Conservation (phyloP, 805 yeast species). For the Yamadazyma kitorensis region DNA sequence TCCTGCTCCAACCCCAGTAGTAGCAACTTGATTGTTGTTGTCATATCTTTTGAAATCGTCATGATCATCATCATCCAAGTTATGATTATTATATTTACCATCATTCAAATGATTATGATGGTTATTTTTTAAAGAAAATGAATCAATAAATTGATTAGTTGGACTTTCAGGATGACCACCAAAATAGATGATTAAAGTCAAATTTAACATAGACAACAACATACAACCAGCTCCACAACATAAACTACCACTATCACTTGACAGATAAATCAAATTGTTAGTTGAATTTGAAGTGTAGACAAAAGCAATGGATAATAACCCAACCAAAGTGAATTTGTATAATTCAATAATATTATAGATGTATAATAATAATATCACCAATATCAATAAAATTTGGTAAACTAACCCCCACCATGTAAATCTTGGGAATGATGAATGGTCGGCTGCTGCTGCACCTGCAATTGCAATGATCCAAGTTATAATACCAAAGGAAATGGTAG, state of each 20-base stretch:
- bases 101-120: conserved; percentile 34
- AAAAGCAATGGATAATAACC: conserved; percentile 66
- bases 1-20: conserved; percentile 3
- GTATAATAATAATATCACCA: conserved; percentile 51
- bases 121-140: conserved; percentile 60
- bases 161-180: conserved; percentile 93
- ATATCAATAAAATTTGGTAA: conserved; percentile 63
- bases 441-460: conserved; percentile 68
- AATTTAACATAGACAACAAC: conserved; percentile 72
- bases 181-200: conserved; percentile 83
- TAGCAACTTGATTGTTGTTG: conserved; percentile 1
- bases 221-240: conserved; percentile 95
- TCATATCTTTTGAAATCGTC: conserved; percentile 14
- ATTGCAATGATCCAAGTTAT: conserved; percentile 87
- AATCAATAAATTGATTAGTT: conserved; percentile 77
- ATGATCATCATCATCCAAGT: conserved; percentile 19
- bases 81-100: conserved; percentile 13
- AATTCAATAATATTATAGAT: conserved; percentile 62
- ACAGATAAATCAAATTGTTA: conserved; percentile 68
- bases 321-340: conserved; percentile 60
- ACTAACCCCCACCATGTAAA: conserved; percentile 97
- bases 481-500: conserved; percentile 69
- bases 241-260: conserved; percentile 58
- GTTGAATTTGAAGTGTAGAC: conserved; percentile 83
- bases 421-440: conserved; percentile 54